Percentiles rank a stretch among this genome's conserved stretches.
Conservation (phyloP, 169 alveolate species). For the Cyclospora cayetanensis region DNA sequence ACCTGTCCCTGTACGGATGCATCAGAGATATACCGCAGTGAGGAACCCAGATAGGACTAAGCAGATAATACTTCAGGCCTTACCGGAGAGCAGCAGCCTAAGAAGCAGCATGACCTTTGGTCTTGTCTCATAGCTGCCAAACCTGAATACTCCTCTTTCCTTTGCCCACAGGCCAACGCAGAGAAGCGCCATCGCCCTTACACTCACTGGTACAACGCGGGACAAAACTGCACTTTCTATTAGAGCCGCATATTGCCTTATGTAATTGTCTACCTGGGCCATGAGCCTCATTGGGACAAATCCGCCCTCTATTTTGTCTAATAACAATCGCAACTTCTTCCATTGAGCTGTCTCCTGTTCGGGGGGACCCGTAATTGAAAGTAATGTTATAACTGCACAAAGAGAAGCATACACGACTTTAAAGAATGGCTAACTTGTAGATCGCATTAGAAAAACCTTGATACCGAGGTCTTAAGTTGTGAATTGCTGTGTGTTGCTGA, state of each 20-base stretch:
- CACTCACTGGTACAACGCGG: background rate
- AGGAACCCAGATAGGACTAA: too few relatives aligned
- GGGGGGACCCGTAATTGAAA: conserved; percentile 17
- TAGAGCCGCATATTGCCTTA: background rate
- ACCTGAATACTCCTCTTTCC: background rate
- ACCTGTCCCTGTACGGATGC: too few relatives aligned
- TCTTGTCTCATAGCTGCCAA: background rate
- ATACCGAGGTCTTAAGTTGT: background rate
- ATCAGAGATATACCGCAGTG: too few relatives aligned
- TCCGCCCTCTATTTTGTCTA: background rate
- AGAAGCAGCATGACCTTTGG: background rate
- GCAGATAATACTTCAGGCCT: too few relatives aligned
- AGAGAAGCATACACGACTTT: background rate
- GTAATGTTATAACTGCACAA: background rate
- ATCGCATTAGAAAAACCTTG: background rate
- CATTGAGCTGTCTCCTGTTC: background rate
- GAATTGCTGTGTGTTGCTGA: background rate
- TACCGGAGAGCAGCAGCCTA: background rate
- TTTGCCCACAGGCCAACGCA: conserved; percentile 16
- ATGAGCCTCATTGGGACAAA: background rate
- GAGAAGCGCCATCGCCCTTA: background rate
- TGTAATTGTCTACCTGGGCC: background rate
- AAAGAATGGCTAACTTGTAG: background rate
- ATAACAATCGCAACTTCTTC: background rate
- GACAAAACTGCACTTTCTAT: background rate